A percentile compares a stretch with the other conserved stretches of the same genome.
Conservation (phyloP, 371 early-diverging fungal genomes). For the Coemansia sp. region DNA sequence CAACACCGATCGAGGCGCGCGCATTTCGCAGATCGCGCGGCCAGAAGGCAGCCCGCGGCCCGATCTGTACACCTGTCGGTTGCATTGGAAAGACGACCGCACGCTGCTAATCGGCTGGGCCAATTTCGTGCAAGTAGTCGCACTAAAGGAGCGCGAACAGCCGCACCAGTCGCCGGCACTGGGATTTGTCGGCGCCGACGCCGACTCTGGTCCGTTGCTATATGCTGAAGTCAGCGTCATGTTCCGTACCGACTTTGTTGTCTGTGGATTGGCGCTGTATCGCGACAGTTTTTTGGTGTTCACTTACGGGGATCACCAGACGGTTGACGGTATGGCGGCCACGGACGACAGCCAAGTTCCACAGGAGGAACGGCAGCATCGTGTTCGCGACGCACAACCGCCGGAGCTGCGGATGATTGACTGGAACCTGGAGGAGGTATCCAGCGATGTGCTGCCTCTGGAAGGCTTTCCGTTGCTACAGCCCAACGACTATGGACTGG, state of each 20-base stretch:
- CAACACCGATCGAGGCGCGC: slow-evolving; percentile 23
- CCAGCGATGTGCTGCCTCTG: slow-evolving; percentile 80
- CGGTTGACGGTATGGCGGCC: slow-evolving; percentile 35
- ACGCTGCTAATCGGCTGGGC: slow-evolving; percentile 92
- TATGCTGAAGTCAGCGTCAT: slow-evolving; percentile 77
- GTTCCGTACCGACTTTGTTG: slow-evolving; percentile 85
- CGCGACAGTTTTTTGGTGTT: slow-evolving; percentile 73
- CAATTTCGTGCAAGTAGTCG: slow-evolving; percentile 81
- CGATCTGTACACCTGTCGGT: slow-evolving; percentile 81
- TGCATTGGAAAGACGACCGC: slow-evolving; percentile 80
- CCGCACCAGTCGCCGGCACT: slow-evolving; percentile 11
- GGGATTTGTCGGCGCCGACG: slow-evolving; percentile 25
- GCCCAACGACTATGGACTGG: slow-evolving; percentile 88
- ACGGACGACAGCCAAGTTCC: slow-evolving; percentile 30
- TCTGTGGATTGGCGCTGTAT: slow-evolving; percentile 86
- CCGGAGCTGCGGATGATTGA: slow-evolving; percentile 91
- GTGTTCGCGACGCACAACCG: slow-evolving; percentile 58
- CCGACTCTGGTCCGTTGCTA: slow-evolving; percentile 57
- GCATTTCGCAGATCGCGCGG: slow-evolving; percentile 82
- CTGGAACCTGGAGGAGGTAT: slow-evolving; percentile 74
- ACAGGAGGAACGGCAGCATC: slow-evolving; percentile 43
- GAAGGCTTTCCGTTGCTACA: slow-evolving; percentile 82
- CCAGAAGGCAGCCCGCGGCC: slow-evolving; percentile 77
- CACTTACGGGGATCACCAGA: slow-evolving; percentile 64
- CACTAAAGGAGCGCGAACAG: slow-evolving; percentile 58